Percentiles rank a stretch among this genome's conserved stretches.
Evolutionary conservation across 768 basidiomycete species (phyloP).

Genomic region (Symmetrospora coprosmae): DNA sequence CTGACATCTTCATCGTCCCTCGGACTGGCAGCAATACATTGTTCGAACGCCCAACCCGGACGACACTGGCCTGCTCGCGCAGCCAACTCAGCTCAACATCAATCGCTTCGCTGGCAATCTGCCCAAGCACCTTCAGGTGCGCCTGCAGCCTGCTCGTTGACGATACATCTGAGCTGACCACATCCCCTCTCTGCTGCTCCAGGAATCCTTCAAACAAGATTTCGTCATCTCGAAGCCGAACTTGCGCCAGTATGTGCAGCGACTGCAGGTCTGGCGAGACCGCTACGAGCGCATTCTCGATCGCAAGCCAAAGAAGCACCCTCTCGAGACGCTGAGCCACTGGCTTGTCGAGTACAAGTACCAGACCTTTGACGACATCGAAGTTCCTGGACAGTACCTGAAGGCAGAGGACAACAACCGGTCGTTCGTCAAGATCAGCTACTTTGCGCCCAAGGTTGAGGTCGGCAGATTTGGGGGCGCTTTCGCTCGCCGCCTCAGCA

Average conservation of each 20-base stretch:
- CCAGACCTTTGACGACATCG: conserved; percentile 90
- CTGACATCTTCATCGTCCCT: background rate
- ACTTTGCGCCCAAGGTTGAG: conserved; percentile 80
- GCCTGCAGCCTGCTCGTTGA: background rate
- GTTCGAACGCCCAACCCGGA: conserved; percentile 33
- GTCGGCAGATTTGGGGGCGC: conserved; percentile 71
- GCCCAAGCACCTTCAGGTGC: conserved; percentile 22
- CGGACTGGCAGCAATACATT: conserved; percentile 40
- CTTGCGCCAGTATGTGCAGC: conserved; percentile 71
- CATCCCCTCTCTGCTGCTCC: conserved; percentile 9
- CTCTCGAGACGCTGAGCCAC: conserved; percentile 72
- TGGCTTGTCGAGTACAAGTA: conserved; percentile 97
- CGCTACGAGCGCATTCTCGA: conserved; percentile 74
- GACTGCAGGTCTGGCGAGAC: conserved; percentile 84
- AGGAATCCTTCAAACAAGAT: conserved; percentile 84
- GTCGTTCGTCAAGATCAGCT: conserved; percentile 75
- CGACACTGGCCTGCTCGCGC: conserved; percentile 38
- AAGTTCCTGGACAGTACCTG: conserved; percentile 96
- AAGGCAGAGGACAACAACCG: conserved; percentile 90
- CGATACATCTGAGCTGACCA: background rate
- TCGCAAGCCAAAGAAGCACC: conserved; percentile 57
- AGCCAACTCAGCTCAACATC: conserved; percentile 38
- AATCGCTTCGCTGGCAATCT: conserved; percentile 39
- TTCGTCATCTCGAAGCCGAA: conserved; percentile 66
- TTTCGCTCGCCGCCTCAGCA: conserved; percentile 76